Evolutionary conservation across 768 basidiomycete species (phyloP).

Genomic region (Agaricus subrufescens): DNA sequence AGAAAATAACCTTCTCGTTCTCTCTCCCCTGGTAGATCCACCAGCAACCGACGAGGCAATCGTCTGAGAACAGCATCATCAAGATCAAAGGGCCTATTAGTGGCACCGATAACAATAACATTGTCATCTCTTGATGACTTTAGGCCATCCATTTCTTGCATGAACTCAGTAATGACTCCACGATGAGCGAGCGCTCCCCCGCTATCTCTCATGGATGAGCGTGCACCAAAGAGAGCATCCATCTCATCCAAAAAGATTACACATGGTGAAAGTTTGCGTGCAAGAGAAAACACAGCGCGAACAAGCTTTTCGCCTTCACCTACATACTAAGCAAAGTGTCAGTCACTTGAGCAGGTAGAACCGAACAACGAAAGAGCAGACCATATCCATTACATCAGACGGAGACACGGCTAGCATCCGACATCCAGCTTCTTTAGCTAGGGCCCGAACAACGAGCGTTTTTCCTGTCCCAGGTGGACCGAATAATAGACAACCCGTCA

Average conservation of each 20-base stretch:
- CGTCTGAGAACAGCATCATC: slow-evolving; percentile 91
- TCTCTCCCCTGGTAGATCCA: slow-evolving; percentile 84
- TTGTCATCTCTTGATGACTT: slow-evolving; percentile 73
- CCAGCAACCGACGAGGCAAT: slow-evolving; percentile 78
- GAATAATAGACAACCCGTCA: slow-evolving; percentile 88
- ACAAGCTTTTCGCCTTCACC: slow-evolving; percentile 91
- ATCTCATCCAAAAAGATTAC: slow-evolving; percentile 95
- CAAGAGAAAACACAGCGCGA: slow-evolving; percentile 82
- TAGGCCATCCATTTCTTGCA: slow-evolving; percentile 96
- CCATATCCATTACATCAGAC: slow-evolving; percentile 97
- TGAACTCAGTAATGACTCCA: slow-evolving; percentile 87
- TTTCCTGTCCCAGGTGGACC: slow-evolving; percentile 92
- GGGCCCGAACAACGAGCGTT: slow-evolving; percentile 82
- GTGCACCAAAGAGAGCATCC: slow-evolving; percentile 87
- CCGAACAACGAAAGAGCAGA: slow-evolving; percentile 24
- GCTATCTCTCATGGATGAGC: slow-evolving; percentile 69
- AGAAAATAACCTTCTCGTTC: slow-evolving; percentile 68
- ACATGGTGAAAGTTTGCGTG: slow-evolving; percentile 81
- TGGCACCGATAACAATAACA: slow-evolving; percentile 91
- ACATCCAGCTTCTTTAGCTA: slow-evolving; percentile 92
- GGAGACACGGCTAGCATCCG: slow-evolving; percentile 89
- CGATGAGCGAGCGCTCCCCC: slow-evolving; percentile 82
- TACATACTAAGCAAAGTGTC: slow-evolving; percentile 53
- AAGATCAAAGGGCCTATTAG: slow-evolving; percentile 86
- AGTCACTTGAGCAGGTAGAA: neutral